These are phyloP conservation scores for Rubroboletus satanas DNA, from an alignment of 768 basidiomycete genomes.

Conservation along the genomic window DNA sequence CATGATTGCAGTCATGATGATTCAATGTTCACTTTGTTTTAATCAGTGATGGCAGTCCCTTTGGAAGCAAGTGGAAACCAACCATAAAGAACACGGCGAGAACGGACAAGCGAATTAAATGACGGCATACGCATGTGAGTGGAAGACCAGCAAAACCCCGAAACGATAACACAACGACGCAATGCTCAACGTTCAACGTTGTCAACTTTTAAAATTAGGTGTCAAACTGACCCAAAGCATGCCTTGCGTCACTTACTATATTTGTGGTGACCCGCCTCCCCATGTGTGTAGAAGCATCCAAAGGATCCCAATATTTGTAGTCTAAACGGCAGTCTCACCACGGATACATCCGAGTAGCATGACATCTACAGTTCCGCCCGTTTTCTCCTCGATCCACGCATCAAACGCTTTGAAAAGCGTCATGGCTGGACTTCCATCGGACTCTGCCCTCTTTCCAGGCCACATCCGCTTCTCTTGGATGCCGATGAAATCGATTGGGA, in stretches of 20 bases:
- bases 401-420: slow-evolving; percentile 72
- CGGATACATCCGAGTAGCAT: slow-evolving; percentile 68
- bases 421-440: slow-evolving; percentile 58
- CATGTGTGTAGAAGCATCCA: background rate
- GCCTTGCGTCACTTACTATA: background rate
- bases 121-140: too few relatives aligned
- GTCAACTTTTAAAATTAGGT: background rate
- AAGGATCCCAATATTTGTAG: background rate
- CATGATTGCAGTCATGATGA: too few relatives aligned
- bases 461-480: slow-evolving; percentile 83
- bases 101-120: too few relatives aligned
- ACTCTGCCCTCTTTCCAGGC: slow-evolving; percentile 60
- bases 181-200: too few relatives aligned
- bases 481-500: slow-evolving; percentile 74
- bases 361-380: slow-evolving; percentile 62
- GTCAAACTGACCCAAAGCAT: background rate
- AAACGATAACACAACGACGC: too few relatives aligned
- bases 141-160: too few relatives aligned
- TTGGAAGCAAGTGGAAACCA: too few relatives aligned
- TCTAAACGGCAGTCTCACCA: slow-evolving; percentile 47
- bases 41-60: too few relatives aligned
- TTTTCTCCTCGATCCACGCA: slow-evolving; percentile 64
- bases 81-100: too few relatives aligned
- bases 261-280: too few relatives aligned
- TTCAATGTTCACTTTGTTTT: too few relatives aligned